A percentile compares a stretch with the other conserved stretches of the same genome.
Conservation (phyloP, 169 alveolate species). For the Plasmodium relictum region DNA sequence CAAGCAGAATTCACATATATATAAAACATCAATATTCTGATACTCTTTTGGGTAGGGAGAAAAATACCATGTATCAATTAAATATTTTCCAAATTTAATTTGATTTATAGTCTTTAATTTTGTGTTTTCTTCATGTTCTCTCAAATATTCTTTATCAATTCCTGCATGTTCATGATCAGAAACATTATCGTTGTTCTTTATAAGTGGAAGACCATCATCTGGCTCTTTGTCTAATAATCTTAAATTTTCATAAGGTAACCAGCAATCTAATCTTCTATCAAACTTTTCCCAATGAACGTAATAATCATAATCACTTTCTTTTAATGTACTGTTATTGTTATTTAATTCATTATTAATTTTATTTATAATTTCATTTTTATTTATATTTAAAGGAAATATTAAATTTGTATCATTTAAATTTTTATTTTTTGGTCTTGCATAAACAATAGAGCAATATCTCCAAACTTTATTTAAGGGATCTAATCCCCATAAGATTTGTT, state of each 20-base stretch:
- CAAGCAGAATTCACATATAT: conserved; percentile 97
- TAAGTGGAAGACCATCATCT: conserved; percentile 78
- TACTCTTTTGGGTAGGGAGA: conserved; percentile 98
- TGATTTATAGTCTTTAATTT: conserved; percentile 94
- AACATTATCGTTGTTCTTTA: conserved; percentile 78
- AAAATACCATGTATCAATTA: conserved; percentile 98
- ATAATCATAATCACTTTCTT: conserved; percentile 88
- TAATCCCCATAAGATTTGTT: conserved; percentile 85
- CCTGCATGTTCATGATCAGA: conserved; percentile 88
- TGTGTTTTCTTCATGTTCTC: conserved; percentile 96
- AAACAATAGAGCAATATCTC: conserved; percentile 83
- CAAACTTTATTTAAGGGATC: conserved; percentile 80
- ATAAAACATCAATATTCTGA: conserved; percentile 94
- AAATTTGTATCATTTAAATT: conserved; percentile 15
- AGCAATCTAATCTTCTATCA: conserved; percentile 91
- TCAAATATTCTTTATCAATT: conserved; percentile 93
- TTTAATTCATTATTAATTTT: conserved; percentile 60
- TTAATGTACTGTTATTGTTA: conserved; percentile 15
- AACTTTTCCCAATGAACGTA: conserved; percentile 92
- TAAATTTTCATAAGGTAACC: conserved; percentile 89
- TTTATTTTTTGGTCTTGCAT: conserved; percentile 80
- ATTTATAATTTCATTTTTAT: conserved; percentile 29
- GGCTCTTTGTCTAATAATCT: conserved; percentile 88
- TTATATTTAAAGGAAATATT: conserved; percentile 9
- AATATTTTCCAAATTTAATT: conserved; percentile 94